These are phyloP conservation scores for Taiwanofungus camphoratus DNA, from an alignment of 1,284 basidiomycete species.

Conservation along the genomic window DNA sequence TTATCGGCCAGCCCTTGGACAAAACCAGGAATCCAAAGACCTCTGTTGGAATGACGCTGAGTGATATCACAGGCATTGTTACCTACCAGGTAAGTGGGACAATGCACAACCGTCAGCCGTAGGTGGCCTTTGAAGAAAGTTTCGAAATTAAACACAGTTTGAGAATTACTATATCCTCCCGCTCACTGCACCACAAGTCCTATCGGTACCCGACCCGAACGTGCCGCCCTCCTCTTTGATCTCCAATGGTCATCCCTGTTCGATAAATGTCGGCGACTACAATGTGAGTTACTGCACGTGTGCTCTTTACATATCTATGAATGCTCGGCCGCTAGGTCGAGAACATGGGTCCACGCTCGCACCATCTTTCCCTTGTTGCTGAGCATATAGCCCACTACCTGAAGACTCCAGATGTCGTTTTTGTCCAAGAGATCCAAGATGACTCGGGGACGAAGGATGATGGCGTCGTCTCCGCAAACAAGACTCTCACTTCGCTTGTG, in stretches of 20 bases:
- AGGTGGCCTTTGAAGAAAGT: no score
- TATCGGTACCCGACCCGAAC: constrained; percentile 32
- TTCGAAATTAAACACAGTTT: constrained; percentile 21
- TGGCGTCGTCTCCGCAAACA: constrained; percentile 48
- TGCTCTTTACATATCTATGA: not conserved
- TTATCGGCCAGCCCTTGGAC: constrained; percentile 52
- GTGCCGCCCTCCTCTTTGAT: constrained; percentile 37
- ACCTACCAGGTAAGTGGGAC: constrained; percentile 43
- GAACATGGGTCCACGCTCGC: constrained; percentile 49
- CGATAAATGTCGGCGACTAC: constrained; percentile 56
- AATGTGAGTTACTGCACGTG: constrained; percentile 34
- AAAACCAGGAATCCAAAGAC: constrained; percentile 46
- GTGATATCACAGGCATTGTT: constrained; percentile 53
- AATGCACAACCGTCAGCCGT: no score
- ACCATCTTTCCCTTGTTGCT: constrained; percentile 44
- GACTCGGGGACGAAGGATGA: constrained; percentile 52
- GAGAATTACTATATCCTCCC: constrained; percentile 55
- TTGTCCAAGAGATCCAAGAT: constrained; percentile 65
- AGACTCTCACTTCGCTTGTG: constrained; percentile 46
- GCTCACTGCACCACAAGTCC: constrained; percentile 44
- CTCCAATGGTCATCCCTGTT: constrained; percentile 34
- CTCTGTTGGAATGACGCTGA: constrained; percentile 41
- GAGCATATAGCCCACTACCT: constrained; percentile 50
- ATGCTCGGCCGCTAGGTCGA: constrained; percentile 37
- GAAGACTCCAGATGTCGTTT: constrained; percentile 53